Evolutionary conservation across 768 basidiomycete genomes (phyloP).

Genomic region (Rhizopogon vulgaris): DNA sequence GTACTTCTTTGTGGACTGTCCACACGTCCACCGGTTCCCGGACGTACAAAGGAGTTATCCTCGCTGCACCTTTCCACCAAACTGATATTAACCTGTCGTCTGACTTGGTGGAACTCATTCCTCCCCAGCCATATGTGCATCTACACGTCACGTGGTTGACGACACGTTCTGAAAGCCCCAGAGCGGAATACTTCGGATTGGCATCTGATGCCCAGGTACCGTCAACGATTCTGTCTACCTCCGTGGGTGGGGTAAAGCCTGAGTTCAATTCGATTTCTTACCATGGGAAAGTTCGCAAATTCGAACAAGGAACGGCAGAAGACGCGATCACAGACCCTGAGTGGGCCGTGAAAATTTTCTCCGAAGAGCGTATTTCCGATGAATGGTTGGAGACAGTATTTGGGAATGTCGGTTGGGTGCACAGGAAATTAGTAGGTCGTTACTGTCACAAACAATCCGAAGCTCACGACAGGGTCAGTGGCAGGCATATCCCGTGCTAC

Average conservation of each 20-base stretch:
- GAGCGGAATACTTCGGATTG: slow-evolving; percentile 67
- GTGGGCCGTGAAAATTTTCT: slow-evolving; percentile 89
- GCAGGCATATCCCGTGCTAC: slow-evolving; percentile 74
- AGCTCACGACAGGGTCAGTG: slow-evolving; percentile 40
- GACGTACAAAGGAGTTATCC: slow-evolving; percentile 69
- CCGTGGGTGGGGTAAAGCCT: slow-evolving; percentile 53
- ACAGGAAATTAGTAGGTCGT: slow-evolving; percentile 62
- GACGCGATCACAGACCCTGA: slow-evolving; percentile 29
- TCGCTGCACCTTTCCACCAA: slow-evolving; percentile 82
- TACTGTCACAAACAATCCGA: neutral
- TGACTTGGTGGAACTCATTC: slow-evolving; percentile 46
- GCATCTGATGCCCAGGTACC: slow-evolving; percentile 41
- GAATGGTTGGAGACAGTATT: slow-evolving; percentile 68
- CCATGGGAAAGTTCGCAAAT: slow-evolving; percentile 46
- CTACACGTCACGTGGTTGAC: slow-evolving; percentile 86
- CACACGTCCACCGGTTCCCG: slow-evolving; percentile 39
- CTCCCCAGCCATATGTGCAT: slow-evolving; percentile 69
- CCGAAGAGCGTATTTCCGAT: slow-evolving; percentile 54
- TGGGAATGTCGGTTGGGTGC: slow-evolving; percentile 71
- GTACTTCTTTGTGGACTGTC: slow-evolving; percentile 47
- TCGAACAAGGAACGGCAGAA: slow-evolving; percentile 16
- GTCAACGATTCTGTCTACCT: slow-evolving; percentile 65
- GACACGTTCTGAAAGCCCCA: slow-evolving; percentile 60
- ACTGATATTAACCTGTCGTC: slow-evolving; percentile 50
- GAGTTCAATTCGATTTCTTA: slow-evolving; percentile 88